These are phyloP conservation scores for Paraconiothyrium sp. DNA, from an alignment of 2,329 filamentous ascomycete species.

Conservation along the genomic window DNA sequence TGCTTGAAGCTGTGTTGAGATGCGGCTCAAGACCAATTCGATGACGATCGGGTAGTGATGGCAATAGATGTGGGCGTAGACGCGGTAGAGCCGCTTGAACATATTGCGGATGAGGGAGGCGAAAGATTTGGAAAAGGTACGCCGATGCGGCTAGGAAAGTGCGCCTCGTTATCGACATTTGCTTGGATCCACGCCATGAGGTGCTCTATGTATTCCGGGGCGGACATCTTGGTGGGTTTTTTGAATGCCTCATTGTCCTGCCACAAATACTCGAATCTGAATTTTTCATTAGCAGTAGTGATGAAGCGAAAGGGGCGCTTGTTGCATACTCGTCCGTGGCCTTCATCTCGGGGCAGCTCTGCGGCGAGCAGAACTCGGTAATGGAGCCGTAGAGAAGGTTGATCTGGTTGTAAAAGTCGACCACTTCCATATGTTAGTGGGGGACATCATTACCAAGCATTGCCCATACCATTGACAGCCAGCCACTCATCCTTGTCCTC, in stretches of 20 bases:
- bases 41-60: constrained; percentile 97
- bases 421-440: constrained; percentile 69
- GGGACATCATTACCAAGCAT: constrained; percentile 8
- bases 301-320: no score
- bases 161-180: constrained; percentile 90
- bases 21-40: constrained; percentile 93
- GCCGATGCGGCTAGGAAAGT: constrained; percentile 95
- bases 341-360: constrained; percentile 99
- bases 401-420: constrained; percentile 99
- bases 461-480: constrained; percentile 85
- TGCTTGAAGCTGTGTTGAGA: constrained; percentile 99
- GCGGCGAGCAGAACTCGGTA: constrained; percentile 97
- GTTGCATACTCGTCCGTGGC: constrained; percentile 90
- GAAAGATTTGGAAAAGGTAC: constrained; percentile 92
- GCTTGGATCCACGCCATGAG: constrained; percentile 96
- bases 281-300: constrained; percentile 10
- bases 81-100: constrained; percentile 99
- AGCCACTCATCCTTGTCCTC: constrained; percentile 99
- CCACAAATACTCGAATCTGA: constrained; percentile 97
- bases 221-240: constrained; percentile 96
- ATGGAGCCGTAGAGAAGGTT: constrained; percentile 98
- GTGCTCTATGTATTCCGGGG: constrained; percentile 96
- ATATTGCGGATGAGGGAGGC: constrained; percentile 95
- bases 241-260: constrained; percentile 95
- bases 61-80: constrained; percentile 98